Percentiles rank a stretch among this genome's conserved stretches.
These are phyloP conservation scores for Trichoderma gracile DNA, from an alignment of 2,329 filamentous ascomycete genomes.

Conservation along the genomic window DNA sequence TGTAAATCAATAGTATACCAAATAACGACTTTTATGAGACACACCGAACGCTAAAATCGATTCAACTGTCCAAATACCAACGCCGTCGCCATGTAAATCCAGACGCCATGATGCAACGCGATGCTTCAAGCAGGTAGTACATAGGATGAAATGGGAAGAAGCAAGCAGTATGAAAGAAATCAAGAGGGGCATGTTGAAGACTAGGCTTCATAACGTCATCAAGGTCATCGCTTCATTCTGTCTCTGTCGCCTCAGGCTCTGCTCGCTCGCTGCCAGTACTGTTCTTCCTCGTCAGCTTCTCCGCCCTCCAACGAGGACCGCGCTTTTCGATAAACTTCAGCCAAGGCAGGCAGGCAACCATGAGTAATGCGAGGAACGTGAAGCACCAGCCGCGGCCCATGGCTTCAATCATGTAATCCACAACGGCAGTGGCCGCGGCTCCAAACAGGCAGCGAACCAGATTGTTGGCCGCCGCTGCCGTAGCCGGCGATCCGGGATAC, in stretches of 20 bases:
- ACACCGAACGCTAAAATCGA: background rate
- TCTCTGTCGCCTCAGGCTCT: background rate
- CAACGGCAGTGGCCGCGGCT: conserved; percentile 59
- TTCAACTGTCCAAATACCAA: conserved; percentile 4
- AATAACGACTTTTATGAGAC: conserved; percentile 8
- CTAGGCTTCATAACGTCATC: background rate
- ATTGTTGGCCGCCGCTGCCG: conserved; percentile 65
- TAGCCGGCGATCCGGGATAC: conserved; percentile 60
- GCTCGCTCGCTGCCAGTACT: conserved; percentile 15
- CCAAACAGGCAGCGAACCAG: conserved; percentile 62
- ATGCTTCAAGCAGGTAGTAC: conserved; percentile 1
- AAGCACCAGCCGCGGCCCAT: conserved; percentile 66
- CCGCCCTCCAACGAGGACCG: conserved; percentile 54
- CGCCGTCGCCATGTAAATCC: conserved; percentile 27
- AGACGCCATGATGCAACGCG: background rate
- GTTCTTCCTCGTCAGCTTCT: conserved; percentile 45
- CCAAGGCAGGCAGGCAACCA: conserved; percentile 50
- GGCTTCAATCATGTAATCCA: conserved; percentile 57
- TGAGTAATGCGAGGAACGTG: conserved; percentile 57
- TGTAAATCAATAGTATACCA: conserved; percentile 3
- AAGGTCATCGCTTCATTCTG: background rate
- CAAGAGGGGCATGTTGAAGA: no score
- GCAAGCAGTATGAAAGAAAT: background rate
- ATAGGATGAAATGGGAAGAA: background rate
- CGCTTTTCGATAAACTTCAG: conserved; percentile 52